Conservation (phyloP, 2,329 filamentous ascomycete genomes). For the Verticillium zaregamsianum region DNA sequence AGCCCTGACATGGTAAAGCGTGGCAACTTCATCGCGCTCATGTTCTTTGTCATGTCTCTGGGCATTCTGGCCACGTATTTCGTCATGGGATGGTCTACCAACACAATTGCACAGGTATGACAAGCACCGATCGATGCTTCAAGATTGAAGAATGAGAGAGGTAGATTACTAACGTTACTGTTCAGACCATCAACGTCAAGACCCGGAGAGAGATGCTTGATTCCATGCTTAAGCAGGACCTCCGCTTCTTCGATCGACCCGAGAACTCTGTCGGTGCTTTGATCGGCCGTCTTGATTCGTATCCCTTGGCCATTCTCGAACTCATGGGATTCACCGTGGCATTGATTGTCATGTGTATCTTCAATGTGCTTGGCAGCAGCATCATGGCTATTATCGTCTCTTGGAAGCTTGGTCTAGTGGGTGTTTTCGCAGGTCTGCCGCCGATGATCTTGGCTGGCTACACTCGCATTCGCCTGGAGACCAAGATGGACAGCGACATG, state of each 20-base stretch:
- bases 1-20: conserved; percentile 7
- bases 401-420: conserved; percentile 42
- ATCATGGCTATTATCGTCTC: conserved; percentile 34
- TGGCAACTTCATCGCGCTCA: conserved; percentile 34
- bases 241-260: conserved; percentile 31
- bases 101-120: conserved; percentile 14
- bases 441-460: conserved; percentile 35
- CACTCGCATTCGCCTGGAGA: conserved; percentile 38
- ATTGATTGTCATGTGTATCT: conserved; percentile 33
- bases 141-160: neutral
- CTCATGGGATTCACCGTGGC: conserved; percentile 38
- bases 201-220: conserved; percentile 20
- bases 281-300: conserved; percentile 21
- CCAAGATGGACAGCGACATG: conserved; percentile 29
- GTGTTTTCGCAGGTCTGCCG: conserved; percentile 35
- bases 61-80: conserved; percentile 17
- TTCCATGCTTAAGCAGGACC: conserved; percentile 30
- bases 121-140: neutral
- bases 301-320: conserved; percentile 38
- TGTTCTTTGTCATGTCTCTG: conserved; percentile 22
- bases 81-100: conserved; percentile 14
- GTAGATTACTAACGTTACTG: neutral
- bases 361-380: conserved; percentile 33
- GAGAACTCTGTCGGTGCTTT: conserved; percentile 29
- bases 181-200: conserved; percentile 13